Evolutionary conservation across 345 rosid species (phyloP).

Genomic region (Luvunga scandens): DNA sequence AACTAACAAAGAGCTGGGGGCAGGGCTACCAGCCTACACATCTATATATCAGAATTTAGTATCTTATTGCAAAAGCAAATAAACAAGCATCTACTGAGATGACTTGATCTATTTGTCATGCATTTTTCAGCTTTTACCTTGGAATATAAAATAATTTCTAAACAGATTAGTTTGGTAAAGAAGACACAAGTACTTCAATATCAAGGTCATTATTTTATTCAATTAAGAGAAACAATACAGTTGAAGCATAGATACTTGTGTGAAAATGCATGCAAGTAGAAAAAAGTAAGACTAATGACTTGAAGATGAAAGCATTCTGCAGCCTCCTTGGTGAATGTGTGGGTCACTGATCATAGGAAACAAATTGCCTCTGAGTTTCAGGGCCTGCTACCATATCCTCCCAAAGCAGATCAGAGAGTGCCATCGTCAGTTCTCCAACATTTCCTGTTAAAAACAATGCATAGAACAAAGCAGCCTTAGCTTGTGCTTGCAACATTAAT

Average conservation of each 20-base stretch:
- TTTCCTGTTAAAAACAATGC: slow-evolving; percentile 36
- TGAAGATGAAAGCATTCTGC: slow-evolving; percentile 1
- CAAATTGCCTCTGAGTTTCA: slow-evolving; percentile 37
- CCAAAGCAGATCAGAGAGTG: slow-evolving; percentile 67
- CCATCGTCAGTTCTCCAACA: slow-evolving; percentile 66
- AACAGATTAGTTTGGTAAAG: background rate
- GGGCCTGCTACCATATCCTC: slow-evolving; percentile 65
- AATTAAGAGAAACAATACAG: background rate
- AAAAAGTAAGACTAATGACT: background rate
- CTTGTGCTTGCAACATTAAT: background rate
- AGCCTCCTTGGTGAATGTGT: background rate
- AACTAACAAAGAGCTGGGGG: slow-evolving; percentile 9
- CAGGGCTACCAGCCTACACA: slow-evolving; percentile 21
- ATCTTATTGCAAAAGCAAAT: background rate
- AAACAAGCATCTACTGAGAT: background rate
- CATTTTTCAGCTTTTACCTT: background rate
- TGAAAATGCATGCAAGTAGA: background rate
- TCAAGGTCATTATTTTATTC: background rate
- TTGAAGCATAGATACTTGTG: background rate
- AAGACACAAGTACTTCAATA: no score
- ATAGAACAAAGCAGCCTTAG: background rate
- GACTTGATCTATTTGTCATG: background rate
- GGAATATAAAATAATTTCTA: background rate
- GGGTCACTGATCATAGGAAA: slow-evolving; percentile 32
- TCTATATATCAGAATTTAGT: no score